phyloP scores from a whole-genome alignment of 164 flowering plant genomes.

The Macadamia integrifolia region DNA sequence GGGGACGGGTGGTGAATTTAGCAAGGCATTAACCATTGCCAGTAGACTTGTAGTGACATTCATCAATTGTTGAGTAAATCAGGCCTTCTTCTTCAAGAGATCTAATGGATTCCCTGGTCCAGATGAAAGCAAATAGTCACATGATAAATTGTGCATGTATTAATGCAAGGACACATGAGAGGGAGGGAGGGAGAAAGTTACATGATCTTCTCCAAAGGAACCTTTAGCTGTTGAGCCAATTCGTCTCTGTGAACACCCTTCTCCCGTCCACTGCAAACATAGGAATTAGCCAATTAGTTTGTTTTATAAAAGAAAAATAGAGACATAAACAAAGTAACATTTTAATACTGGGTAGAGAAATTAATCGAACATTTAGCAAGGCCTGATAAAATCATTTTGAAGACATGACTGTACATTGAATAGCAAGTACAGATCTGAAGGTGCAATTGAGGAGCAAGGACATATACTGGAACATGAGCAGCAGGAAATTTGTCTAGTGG shows the following conservation, averaged over 20 bases:
- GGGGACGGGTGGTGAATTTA: too few relatives aligned
- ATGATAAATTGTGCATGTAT: not conserved
- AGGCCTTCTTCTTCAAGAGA: constrained; percentile 53
- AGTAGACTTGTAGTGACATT: constrained; percentile 62
- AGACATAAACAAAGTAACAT: too few relatives aligned
- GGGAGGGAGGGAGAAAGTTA: constrained; percentile 27
- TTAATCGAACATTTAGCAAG: too few relatives aligned
- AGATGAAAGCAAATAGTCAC: not conserved
- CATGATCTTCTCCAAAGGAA: constrained; percentile 61
- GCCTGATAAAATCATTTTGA: not conserved
- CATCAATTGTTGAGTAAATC: constrained; percentile 67
- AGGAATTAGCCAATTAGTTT: not conserved
- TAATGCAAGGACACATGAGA: not conserved
- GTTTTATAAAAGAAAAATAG: not conserved
- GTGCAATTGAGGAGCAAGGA: too few relatives aligned
- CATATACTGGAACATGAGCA: too few relatives aligned
- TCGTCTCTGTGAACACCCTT: constrained; percentile 51
- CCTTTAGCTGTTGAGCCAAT: constrained; percentile 46
- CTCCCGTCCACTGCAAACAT: constrained; percentile 40
- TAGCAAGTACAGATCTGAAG: not conserved
- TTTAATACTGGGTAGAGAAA: too few relatives aligned
- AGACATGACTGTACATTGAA: not conserved
- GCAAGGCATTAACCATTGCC: constrained; percentile 35
- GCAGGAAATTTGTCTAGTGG: too few relatives aligned
- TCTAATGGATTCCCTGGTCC: constrained; percentile 50